Conservation (phyloP, 495 filamentous ascomycete genomes). For the Chlorociboria aeruginascens region DNA sequence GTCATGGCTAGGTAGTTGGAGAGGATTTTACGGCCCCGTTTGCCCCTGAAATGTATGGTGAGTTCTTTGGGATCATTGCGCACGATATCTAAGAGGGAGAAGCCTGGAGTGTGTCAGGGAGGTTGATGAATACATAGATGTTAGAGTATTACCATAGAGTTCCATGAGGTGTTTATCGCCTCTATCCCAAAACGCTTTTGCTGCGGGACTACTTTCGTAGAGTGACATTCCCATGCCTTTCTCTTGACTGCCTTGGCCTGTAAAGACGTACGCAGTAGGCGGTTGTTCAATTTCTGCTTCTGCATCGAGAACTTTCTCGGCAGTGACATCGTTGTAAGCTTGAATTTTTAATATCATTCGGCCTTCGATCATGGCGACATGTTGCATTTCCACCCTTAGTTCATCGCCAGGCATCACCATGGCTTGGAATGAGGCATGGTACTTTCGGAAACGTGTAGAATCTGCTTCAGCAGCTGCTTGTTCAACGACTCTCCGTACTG, state of each 20-base stretch:
- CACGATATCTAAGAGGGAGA: constrained; percentile 27
- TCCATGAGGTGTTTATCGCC: constrained; percentile 26
- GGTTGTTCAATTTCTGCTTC: not conserved
- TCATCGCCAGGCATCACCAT: not conserved
- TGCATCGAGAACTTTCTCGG: not conserved
- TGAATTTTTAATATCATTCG: not conserved
- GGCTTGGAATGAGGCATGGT: not conserved
- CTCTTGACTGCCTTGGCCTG: constrained; percentile 32
- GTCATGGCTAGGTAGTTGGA: constrained; percentile 27
- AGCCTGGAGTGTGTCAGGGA: constrained; percentile 17
- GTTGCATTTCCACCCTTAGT: not conserved
- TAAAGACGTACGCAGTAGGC: constrained; percentile 31
- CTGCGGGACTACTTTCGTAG: constrained; percentile 23
- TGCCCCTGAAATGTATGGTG: constrained; percentile 30
- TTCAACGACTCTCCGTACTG: not conserved
- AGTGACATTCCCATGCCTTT: constrained; percentile 32
- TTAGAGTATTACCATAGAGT: constrained; percentile 22
- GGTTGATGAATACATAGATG: not conserved
- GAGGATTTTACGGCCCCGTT: constrained; percentile 23
- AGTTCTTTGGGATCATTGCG: constrained; percentile 27
- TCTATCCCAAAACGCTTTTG: constrained; percentile 27
- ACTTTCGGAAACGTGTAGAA: not conserved
- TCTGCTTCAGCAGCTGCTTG: not conserved
- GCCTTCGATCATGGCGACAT: not conserved
- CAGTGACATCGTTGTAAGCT: not conserved